phyloP scores from a whole-genome alignment of 139 green algal genomes.

The Yamagishiella unicocca region DNA sequence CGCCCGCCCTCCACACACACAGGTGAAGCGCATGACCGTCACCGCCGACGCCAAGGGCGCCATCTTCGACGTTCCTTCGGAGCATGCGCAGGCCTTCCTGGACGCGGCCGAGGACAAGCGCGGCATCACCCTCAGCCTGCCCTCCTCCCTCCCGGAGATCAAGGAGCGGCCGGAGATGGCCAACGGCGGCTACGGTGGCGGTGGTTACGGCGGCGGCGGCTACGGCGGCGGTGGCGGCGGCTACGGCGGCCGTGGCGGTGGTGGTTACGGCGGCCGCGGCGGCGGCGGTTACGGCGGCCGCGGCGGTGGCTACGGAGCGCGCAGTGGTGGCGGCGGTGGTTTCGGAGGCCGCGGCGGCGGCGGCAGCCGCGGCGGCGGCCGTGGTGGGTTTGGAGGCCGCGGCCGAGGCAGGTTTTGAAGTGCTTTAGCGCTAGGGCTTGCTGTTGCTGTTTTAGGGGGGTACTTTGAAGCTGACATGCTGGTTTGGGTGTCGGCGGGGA shows the following conservation, averaged over 20 bases:
- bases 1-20: neutral
- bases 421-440: too few relatives aligned
- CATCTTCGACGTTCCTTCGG: slow-evolving; percentile 93
- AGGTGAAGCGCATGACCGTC: slow-evolving; percentile 88
- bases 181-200: slow-evolving; percentile 26
- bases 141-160: slow-evolving; percentile 73
- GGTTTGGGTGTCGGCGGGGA: too few relatives aligned
- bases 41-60: slow-evolving; percentile 85
- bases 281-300: neutral
- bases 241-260: neutral
- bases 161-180: slow-evolving; percentile 58
- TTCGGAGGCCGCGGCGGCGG: slow-evolving; percentile 1
- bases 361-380: neutral
- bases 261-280: neutral
- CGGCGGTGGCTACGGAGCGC: neutral
- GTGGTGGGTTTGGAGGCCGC: slow-evolving; percentile 16
- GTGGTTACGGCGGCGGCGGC: slow-evolving; percentile 30
- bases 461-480: too few relatives aligned
- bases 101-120: slow-evolving; percentile 36
- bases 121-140: slow-evolving; percentile 51
- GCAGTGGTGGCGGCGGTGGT: neutral
- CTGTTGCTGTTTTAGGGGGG: too few relatives aligned
- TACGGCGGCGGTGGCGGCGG: slow-evolving; percentile 2
- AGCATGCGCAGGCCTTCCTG: slow-evolving; percentile 70
- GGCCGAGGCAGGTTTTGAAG: neutral